phyloP scores from a whole-genome alignment of 1,139 yeast species.

The Pichia sp. region DNA sequence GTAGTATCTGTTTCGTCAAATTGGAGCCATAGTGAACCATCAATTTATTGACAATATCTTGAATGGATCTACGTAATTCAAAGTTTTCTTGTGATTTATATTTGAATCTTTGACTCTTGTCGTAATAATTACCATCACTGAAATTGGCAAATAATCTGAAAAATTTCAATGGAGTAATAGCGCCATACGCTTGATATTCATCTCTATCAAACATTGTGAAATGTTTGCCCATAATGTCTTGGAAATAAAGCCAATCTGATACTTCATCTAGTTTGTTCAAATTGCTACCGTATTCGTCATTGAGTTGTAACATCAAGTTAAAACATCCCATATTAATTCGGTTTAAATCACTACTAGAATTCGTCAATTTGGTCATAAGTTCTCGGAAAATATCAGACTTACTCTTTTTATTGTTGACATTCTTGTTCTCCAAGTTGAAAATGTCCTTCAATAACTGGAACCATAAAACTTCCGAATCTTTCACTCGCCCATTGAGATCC shows the following conservation, averaged over 20 bases:
- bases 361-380: constrained; percentile 40
- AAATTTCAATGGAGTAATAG: constrained; percentile 55
- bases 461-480: constrained; percentile 58
- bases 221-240: constrained; percentile 41
- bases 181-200: constrained; percentile 49
- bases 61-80: constrained; percentile 19
- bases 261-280: constrained; percentile 53
- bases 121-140: constrained; percentile 37
- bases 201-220: constrained; percentile 30
- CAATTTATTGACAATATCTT: constrained; percentile 15
- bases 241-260: constrained; percentile 76
- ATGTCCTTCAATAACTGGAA: constrained; percentile 47
- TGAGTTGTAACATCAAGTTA: constrained; percentile 36
- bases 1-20: no score
- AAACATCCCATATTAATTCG: constrained; percentile 71
- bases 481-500: constrained; percentile 22
- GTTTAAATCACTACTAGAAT: constrained; percentile 43
- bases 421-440: constrained; percentile 38
- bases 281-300: constrained; percentile 45
- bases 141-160: constrained; percentile 49
- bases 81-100: constrained; percentile 8
- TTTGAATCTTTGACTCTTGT: constrained; percentile 7
- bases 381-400: constrained; percentile 42
- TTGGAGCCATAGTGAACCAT: no score
- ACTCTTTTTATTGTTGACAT: constrained; percentile 26